Conservation (phyloP, 352 stramenopile genomes). For the Pythium biforme region DNA sequence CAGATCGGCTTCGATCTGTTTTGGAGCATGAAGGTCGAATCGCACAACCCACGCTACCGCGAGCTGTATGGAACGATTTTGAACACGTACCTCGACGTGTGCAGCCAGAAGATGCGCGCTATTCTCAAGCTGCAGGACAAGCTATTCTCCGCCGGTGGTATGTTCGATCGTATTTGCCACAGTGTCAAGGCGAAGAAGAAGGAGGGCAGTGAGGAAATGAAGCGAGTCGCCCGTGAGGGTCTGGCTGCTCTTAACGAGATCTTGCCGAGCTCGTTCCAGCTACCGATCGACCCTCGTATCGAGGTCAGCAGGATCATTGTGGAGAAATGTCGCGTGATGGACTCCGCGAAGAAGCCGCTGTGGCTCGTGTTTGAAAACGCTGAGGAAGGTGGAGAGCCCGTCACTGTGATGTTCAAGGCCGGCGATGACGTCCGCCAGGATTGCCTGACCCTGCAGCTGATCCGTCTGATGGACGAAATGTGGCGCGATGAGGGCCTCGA, state of each 20-base stretch:
- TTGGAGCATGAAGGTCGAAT: slow-evolving; percentile 89
- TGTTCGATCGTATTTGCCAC: slow-evolving; percentile 82
- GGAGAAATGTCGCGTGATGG: slow-evolving; percentile 89
- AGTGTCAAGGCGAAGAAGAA: slow-evolving; percentile 84
- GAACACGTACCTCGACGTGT: slow-evolving; percentile 83
- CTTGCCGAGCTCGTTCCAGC: slow-evolving; percentile 82
- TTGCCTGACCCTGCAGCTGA: slow-evolving; percentile 91
- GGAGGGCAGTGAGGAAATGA: slow-evolving; percentile 79
- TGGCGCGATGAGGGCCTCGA: slow-evolving; percentile 91
- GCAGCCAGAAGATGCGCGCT: slow-evolving; percentile 89
- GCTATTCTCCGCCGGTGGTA: slow-evolving; percentile 74
- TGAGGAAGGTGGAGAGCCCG: slow-evolving; percentile 65
- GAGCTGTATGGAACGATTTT: slow-evolving; percentile 81
- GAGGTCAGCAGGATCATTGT: slow-evolving; percentile 84
- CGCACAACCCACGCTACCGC: slow-evolving; percentile 75
- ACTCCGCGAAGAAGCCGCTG: slow-evolving; percentile 87
- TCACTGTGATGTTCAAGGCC: slow-evolving; percentile 93
- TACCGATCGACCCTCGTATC: slow-evolving; percentile 83
- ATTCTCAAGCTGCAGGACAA: slow-evolving; percentile 91
- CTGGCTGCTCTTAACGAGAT: slow-evolving; percentile 83
- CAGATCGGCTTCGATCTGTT: slow-evolving; percentile 90
- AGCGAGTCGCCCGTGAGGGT: slow-evolving; percentile 74
- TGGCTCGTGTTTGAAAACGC: slow-evolving; percentile 89
- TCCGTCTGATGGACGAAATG: slow-evolving; percentile 92
- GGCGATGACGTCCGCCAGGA: slow-evolving; percentile 95